Evolutionary conservation across 305 asterid species (phyloP), one percentile per base, ranked within the genome.

Genomic region (Salvia sclarea): DNA sequence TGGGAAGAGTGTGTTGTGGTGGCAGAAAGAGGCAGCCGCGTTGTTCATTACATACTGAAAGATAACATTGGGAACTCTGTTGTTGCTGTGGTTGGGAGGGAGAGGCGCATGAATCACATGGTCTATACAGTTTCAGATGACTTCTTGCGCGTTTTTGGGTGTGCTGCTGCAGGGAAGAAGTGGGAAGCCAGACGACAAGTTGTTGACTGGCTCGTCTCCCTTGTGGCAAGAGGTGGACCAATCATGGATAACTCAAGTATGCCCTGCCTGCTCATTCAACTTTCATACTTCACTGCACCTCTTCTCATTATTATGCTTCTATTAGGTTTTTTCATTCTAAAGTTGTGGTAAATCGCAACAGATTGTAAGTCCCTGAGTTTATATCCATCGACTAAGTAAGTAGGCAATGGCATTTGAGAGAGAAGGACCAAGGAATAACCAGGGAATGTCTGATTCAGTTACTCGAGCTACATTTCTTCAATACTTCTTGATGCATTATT

Each of bases 71-170:
- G 71, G 22, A 60, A 76, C 68, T 74, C 74, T 37, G 53, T 84
- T n/a, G 81, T 82, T 55, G 84, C 82, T 20, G 87, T 75, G 16
- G 88, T 81, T 63, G 89, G 91, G 55, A 79, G 55, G 17, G 85
- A 81, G 55, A 71, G 79, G 71, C 68, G 82, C 38, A 0, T 25
- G 28, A 74, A 76, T 35, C 81, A 81, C 73, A 75, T 79, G 77
- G 22, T 33, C 1, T 82, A 84, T 67, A 14, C 64, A 7, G 54
- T 83, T 31, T 40, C 88, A 6, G 74, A 73, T 63, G 86, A 83
- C 31, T 81, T 63, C 67, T 37, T 82, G 31, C 60, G 78, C 54
- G 68, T 67, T 28, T 81, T 77, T 21, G 88, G 85, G 52, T 58
- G 61, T 5, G 74, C 71, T 62, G 33, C 65, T 37, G 47, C 71